These are phyloP conservation scores for Saussurea involucrata DNA, from an alignment of 129 eudicot genomes.

Conservation along the genomic window DNA sequence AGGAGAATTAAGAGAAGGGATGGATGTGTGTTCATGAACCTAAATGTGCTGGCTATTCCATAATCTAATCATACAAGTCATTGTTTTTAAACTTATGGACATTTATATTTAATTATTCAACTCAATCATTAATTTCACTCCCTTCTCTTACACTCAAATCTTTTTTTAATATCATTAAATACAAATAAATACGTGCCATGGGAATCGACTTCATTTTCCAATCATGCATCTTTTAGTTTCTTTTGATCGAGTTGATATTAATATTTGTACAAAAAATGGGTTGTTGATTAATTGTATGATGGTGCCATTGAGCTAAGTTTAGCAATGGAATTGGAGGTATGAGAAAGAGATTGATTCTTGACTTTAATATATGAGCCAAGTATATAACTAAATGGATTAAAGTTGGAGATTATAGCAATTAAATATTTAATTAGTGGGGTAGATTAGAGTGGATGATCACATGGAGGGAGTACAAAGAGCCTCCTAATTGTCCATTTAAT, in stretches of 20 bases:
- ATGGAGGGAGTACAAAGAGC: constrained; percentile 23
- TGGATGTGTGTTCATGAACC: constrained; percentile 37
- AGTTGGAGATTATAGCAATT: constrained; percentile 10
- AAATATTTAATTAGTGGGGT: constrained; percentile 9
- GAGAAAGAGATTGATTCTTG: neutral
- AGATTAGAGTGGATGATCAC: constrained; percentile 36
- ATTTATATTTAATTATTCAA: constrained; percentile 20
- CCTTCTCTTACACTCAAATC: constrained; percentile 38
- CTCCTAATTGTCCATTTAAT: constrained; percentile 19
- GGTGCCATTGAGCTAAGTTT: neutral
- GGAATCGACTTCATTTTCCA: neutral
- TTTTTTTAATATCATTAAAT: constrained; percentile 9
- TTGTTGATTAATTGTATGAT: neutral
- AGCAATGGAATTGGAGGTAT: neutral
- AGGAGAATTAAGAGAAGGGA: constrained; percentile 4
- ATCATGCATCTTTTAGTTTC: constrained; percentile 9
- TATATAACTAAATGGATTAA: neutral
- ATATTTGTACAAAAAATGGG: neutral
- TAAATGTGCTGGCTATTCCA: constrained; percentile 39
- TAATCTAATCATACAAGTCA: constrained; percentile 36
- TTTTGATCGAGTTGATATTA: neutral
- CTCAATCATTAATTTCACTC: constrained; percentile 26
- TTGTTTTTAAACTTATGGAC: constrained; percentile 36
- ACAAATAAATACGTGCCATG: neutral
- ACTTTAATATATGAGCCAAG: neutral